Conservation (phyloP, 257 asterid genomes). For the Solanum lycopersicoides region DNA sequence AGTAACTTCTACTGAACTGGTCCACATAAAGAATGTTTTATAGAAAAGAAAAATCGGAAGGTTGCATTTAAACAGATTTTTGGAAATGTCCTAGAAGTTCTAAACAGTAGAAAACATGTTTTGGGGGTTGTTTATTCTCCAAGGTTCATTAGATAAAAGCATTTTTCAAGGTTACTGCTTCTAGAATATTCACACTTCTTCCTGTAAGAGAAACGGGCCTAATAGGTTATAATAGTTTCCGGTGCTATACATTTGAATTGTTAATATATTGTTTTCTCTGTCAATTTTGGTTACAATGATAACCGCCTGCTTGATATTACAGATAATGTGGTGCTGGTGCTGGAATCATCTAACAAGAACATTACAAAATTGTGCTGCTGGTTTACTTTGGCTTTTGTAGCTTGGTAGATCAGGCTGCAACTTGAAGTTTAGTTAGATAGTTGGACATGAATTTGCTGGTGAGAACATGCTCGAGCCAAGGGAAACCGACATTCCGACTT, state of each 20-base stretch:
- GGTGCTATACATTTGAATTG: neutral
- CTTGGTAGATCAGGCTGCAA: slow-evolving; percentile 17
- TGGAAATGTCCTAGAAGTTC: neutral
- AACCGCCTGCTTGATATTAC: neutral
- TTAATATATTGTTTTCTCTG: neutral
- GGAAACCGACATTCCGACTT: slow-evolving; percentile 56
- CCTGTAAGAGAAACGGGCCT: neutral
- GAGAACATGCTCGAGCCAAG: slow-evolving; percentile 82
- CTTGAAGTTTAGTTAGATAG: slow-evolving; percentile 16
- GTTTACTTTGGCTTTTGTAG: slow-evolving; percentile 9
- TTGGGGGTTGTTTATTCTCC: neutral
- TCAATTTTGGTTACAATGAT: neutral
- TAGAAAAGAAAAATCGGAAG: neutral
- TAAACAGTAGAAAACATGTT: neutral
- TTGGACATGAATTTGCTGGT: slow-evolving; percentile 61
- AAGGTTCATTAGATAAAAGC: neutral
- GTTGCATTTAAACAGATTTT: neutral
- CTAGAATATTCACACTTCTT: neutral
- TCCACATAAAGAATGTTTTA: neutral
- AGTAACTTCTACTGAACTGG: neutral
- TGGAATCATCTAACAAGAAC: neutral
- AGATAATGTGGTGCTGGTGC: neutral
- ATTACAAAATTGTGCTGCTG: neutral
- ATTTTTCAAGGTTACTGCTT: neutral
- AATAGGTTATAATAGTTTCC: neutral